Base-by-base conservation (phyloP, 306 rosid genomes). In the Carpinus fangiana region DNA sequence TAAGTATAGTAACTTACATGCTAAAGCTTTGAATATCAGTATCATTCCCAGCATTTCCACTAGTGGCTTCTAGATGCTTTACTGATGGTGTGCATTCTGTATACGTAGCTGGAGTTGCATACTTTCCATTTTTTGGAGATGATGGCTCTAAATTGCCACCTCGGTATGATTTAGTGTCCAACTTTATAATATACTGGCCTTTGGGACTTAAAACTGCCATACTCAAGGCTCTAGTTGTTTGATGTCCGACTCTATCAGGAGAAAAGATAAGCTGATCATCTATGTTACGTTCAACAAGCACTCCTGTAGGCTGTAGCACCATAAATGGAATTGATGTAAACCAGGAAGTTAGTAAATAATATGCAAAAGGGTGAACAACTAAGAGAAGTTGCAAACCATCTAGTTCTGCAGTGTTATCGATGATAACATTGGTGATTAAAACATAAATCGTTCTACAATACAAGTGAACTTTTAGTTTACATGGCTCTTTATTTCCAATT, bases 201-300 rank as follows among this genome's bases (percentile, higher is more conserved):
- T 79, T 83, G 56, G 83, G 79, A 57, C 79, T 67, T 43, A 67
- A 67, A 67, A 67, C 26, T 67, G 72, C 51, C 72, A 67, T 67
- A 67, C 72, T 67, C 72, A 67, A 41, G 23, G 72, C 51, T 67
- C 52, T 67, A 67, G 72, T 67, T 41, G 72, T 41, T 67, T 67
- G 72, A 13, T 67, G 72, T 41, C n/a, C 87, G 80, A 78, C 76
- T 86, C 79, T 87, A 79, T 82, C 79, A 18, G 90, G 91, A 80
- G 96, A 89, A 83, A 78, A 64, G 75, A 90, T 55, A 55, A 76
- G 77, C 61, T 82, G 76, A 80, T 93, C 90, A 77, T 91, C 90
- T 54, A 79, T 57, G 76, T 96, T 83, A 73, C 73, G 93, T 71
- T 91, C 94, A 72, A 67, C 62, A 76, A 96, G 86, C 76, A 91